phyloP scores from a whole-genome alignment of 768 basidiomycete species.

The Harrya chromipes region DNA sequence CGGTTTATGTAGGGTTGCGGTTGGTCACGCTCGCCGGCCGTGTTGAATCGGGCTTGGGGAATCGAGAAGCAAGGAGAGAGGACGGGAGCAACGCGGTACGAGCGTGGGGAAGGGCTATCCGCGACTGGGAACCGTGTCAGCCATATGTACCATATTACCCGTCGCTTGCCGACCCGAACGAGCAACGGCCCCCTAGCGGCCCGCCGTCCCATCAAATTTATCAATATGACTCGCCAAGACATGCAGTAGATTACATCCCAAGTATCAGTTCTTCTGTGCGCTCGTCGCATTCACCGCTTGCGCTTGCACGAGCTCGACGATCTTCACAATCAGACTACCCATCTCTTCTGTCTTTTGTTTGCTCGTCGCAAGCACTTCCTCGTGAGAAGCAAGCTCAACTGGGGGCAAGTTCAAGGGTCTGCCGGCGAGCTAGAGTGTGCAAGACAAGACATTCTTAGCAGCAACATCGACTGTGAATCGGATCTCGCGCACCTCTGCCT shows the following conservation, averaged over 20 bases:
- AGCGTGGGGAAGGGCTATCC: slow-evolving; percentile 19
- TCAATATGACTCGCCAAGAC: background rate
- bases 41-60: slow-evolving; percentile 15
- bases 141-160: no score
- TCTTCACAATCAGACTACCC: slow-evolving; percentile 62
- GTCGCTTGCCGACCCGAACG: no score
- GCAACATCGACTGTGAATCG: background rate
- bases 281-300: slow-evolving; percentile 8
- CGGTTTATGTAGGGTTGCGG: slow-evolving; percentile 17
- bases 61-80: background rate
- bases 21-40: slow-evolving; percentile 20
- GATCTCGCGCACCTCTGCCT: slow-evolving; percentile 58
- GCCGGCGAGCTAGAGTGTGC: slow-evolving; percentile 54
- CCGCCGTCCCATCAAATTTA: background rate
- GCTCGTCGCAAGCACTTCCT: slow-evolving; percentile 70
- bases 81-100: slow-evolving; percentile 17
- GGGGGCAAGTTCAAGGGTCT: slow-evolving; percentile 40
- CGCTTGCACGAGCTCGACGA: slow-evolving; percentile 45
- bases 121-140: background rate
- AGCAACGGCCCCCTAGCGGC: no score
- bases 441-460: slow-evolving; percentile 3
- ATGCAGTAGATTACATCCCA: background rate
- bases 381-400: slow-evolving; percentile 63
- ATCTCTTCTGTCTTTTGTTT: slow-evolving; percentile 68
- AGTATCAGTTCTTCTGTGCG: slow-evolving; percentile 2